A percentile compares a stretch with the other conserved stretches of the same genome.
phyloP scores from a whole-genome alignment of 2,329 filamentous ascomycete genomes.

The Endoconidiophora polonica region DNA sequence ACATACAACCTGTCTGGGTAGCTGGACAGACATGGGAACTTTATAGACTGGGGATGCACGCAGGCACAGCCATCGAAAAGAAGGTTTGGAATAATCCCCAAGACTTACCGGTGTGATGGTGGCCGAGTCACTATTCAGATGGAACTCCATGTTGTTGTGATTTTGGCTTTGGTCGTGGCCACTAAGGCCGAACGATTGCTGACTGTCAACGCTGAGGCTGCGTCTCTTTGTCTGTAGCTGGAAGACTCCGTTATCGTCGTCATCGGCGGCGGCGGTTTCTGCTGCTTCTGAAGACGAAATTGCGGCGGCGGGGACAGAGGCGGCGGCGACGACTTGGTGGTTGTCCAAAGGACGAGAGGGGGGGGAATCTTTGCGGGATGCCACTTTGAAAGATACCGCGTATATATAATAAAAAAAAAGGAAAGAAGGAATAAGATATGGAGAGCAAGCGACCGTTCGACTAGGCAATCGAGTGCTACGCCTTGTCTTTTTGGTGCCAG shows the following conservation, averaged over 20 bases:
- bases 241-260: no score
- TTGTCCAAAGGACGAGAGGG: background rate
- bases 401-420: background rate
- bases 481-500: no score
- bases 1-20: no score
- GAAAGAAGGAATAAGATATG: background rate
- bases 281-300: background rate
- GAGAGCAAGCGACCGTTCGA: background rate
- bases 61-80: no score
- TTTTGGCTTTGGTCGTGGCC: no score
- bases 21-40: no score
- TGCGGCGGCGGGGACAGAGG: background rate
- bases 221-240: no score
- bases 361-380: background rate
- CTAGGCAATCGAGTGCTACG: no score
- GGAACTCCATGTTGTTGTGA: background rate
- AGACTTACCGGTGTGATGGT: slow-evolving; percentile 3
- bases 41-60: no score
- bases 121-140: background rate
- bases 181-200: no score
- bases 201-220: no score
- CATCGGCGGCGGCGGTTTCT: no score
- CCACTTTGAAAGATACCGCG: background rate
- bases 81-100: background rate
- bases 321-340: background rate